Conservation (phyloP, 768 basidiomycete species). For the Kwoniella pini region DNA sequence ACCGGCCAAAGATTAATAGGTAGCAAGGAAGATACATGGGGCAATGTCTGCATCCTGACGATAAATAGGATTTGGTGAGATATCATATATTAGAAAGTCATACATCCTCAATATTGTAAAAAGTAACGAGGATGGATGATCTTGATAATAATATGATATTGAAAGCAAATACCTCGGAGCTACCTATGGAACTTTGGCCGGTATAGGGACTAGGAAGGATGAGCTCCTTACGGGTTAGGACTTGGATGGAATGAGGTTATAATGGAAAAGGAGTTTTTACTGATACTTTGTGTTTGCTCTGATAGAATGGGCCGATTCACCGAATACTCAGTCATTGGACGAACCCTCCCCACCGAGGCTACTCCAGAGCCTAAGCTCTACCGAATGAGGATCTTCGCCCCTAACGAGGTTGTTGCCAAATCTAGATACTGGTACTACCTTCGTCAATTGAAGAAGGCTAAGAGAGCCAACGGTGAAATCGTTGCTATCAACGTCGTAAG, state of each 20-base stretch:
- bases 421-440: constrained; percentile 99
- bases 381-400: constrained; percentile 99
- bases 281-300: constrained; percentile 11
- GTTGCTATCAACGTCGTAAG: constrained; percentile 96
- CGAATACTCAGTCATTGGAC: constrained; percentile 97
- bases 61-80: constrained; percentile 29
- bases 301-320: constrained; percentile 58
- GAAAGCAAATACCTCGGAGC: constrained; percentile 24
- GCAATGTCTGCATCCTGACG: constrained; percentile 51
- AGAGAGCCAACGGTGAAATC: constrained; percentile 99
- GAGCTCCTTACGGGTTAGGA: too few species aligned
- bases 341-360: constrained; percentile 89
- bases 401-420: constrained; percentile 98
- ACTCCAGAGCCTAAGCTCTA: constrained; percentile 97
- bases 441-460: constrained; percentile 96
- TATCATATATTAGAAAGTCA: not conserved
- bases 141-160: not conserved
- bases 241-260: too few species aligned
- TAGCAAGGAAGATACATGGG: constrained; percentile 50
- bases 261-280: not conserved
- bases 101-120: not conserved
- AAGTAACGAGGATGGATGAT: not conserved
- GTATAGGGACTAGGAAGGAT: not conserved
- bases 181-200: constrained; percentile 6
- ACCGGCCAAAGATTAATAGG: constrained; percentile 1